Conservation (phyloP, 176 grass and related monocot genomes). For the Avena sativa region DNA sequence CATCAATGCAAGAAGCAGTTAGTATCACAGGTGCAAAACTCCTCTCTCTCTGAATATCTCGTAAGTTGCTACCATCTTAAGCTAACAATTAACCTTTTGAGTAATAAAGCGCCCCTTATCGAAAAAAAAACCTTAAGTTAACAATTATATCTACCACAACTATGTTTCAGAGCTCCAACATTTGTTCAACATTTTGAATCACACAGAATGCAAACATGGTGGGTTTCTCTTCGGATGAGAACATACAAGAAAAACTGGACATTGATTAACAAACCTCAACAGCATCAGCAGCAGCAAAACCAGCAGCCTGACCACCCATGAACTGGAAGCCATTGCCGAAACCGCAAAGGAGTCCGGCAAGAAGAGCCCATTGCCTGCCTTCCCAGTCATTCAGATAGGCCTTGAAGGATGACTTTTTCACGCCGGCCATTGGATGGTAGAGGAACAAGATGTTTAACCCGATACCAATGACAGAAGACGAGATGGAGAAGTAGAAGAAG, state of each 20-base stretch:
- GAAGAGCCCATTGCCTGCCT: conserved; percentile 90
- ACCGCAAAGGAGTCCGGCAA: conserved; percentile 80
- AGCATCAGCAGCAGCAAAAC: conserved; percentile 95
- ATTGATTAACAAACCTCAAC: conserved; percentile 66
- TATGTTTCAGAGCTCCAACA: background rate
- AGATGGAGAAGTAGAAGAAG: conserved; percentile 99
- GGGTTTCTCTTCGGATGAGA: background rate
- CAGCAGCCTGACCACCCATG: conserved; percentile 97
- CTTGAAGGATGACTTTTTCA: conserved; percentile 68
- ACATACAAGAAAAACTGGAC: background rate
- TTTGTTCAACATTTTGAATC: background rate
- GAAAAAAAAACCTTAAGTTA: background rate
- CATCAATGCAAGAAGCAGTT: conserved; percentile 14
- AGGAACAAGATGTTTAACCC: conserved; percentile 85
- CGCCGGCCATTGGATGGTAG: conserved; percentile 80
- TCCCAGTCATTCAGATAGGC: conserved; percentile 91
- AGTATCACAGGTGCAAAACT: background rate
- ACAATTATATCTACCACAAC: background rate
- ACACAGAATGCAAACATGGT: background rate
- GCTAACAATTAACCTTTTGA: background rate
- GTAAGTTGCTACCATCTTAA: background rate
- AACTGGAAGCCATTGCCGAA: conserved; percentile 99
- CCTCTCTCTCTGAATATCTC: background rate
- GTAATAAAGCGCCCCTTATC: too few species aligned
- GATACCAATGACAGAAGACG: conserved; percentile 69